Conservation (phyloP, 345 rosid genomes). For the Hevea brasiliensis region DNA sequence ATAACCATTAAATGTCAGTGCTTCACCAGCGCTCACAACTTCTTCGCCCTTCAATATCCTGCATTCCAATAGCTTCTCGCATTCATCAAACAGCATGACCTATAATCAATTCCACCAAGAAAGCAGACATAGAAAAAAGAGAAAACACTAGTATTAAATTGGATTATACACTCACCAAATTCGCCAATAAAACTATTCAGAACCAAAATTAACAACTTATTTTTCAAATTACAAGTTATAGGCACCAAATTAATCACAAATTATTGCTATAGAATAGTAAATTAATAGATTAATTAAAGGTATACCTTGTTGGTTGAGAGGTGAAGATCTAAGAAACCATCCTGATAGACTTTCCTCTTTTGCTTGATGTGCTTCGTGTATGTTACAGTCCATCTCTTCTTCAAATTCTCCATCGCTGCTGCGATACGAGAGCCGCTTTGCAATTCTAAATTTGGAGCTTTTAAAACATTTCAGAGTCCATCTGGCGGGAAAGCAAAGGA, state of each 20-base stretch:
- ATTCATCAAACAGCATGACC: slow-evolving; percentile 71
- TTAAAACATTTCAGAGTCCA: neutral
- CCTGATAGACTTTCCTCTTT: slow-evolving; percentile 77
- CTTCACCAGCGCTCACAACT: slow-evolving; percentile 49
- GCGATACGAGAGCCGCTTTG: neutral
- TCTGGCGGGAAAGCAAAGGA: slow-evolving; percentile 5
- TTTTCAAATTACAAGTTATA: neutral
- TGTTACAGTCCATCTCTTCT: slow-evolving; percentile 70
- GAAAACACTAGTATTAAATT: neutral
- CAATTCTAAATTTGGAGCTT: neutral
- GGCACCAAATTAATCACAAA: neutral
- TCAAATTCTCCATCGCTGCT: slow-evolving; percentile 22
- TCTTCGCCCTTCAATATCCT: slow-evolving; percentile 63
- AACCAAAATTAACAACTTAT: neutral
- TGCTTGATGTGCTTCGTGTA: slow-evolving; percentile 83
- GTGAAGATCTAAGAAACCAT: slow-evolving; percentile 65
- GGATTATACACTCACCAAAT: neutral
- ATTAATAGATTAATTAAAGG: neutral
- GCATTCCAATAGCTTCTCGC: slow-evolving; percentile 67
- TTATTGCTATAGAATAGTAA: neutral
- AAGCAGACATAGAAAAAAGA: neutral
- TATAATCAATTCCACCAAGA: slow-evolving; percentile 19
- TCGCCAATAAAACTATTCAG: neutral
- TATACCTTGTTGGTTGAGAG: slow-evolving; percentile 57
- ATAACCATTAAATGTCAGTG: slow-evolving; percentile 58